These are phyloP conservation scores for Eucalyptus polybractea DNA, from an alignment of 345 rosid genomes.

Conservation along the genomic window DNA sequence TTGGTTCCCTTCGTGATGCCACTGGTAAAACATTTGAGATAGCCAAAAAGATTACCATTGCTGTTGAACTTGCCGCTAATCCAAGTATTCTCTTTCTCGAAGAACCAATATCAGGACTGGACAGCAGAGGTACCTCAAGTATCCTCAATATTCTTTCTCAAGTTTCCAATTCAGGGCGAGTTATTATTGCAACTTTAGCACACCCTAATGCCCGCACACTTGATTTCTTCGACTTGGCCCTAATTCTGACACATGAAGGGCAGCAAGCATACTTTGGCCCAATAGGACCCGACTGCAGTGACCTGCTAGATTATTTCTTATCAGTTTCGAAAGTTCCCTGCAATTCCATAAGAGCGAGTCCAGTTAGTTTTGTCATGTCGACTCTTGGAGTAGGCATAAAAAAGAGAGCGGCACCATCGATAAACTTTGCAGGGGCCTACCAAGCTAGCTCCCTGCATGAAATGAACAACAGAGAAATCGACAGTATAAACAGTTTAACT, in stretches of 20 bases:
- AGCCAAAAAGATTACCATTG: conserved; percentile 19
- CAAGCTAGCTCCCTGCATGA: conserved; percentile 2
- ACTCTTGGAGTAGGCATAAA: conserved; percentile 8
- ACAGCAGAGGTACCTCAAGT: not conserved
- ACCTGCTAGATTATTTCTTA: conserved; percentile 6
- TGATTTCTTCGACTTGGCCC: conserved; percentile 14
- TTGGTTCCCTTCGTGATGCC: conserved; percentile 13
- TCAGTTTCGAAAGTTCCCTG: conserved; percentile 4
- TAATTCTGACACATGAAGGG: conserved; percentile 9
- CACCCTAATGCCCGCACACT: conserved; percentile 2
- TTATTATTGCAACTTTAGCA: conserved; percentile 2
- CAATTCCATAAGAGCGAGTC: conserved; percentile 4
- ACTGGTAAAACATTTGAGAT: conserved; percentile 17
- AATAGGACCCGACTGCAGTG: conserved; percentile 2
- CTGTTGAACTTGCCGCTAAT: conserved; percentile 20
- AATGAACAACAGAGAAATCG: conserved; percentile 3
- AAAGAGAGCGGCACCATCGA: not conserved
- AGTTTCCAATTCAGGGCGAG: conserved; percentile 9
- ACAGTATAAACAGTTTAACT: not conserved
- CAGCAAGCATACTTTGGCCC: conserved; percentile 17
- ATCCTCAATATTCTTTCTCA: conserved; percentile 5
- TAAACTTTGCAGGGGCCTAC: conserved; percentile 11
- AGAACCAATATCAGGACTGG: conserved; percentile 14
- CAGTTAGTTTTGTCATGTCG: conserved; percentile 15
- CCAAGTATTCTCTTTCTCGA: conserved; percentile 21